Percentiles rank a stretch among this genome's conserved stretches.
phyloP scores from a whole-genome alignment of 129 eudicot species.

The Helianthus annuus region HanXRQr2.0-SUNRISE NC_035437.2:171585534-171586033 shows the following conservation, averaged over 20 bases:
- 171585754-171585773: not conserved
- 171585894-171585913: slow-evolving; percentile 11
- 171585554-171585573: slow-evolving; percentile 11
- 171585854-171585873: slow-evolving; percentile 18
- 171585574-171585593: not conserved
- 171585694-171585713: not conserved
- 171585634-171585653: slow-evolving; percentile 8
- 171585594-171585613: slow-evolving; percentile 4
- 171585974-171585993: not conserved
- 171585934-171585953: not conserved
- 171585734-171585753: not conserved
- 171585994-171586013: not conserved
- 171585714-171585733: slow-evolving; percentile 15
- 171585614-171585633: slow-evolving; percentile 1
- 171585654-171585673: not conserved
- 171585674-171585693: not conserved
- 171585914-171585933: not conserved
- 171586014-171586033: not conserved
- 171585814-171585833: not conserved
- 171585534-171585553: slow-evolving; percentile 24
- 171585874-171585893: not conserved
- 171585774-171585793: not conserved
- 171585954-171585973: not conserved
- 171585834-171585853: not conserved
- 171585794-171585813: not conserved